These are phyloP conservation scores for Trichoderma hamatum DNA, from an alignment of 2,329 filamentous ascomycete species.

Conservation along the genomic window DNA sequence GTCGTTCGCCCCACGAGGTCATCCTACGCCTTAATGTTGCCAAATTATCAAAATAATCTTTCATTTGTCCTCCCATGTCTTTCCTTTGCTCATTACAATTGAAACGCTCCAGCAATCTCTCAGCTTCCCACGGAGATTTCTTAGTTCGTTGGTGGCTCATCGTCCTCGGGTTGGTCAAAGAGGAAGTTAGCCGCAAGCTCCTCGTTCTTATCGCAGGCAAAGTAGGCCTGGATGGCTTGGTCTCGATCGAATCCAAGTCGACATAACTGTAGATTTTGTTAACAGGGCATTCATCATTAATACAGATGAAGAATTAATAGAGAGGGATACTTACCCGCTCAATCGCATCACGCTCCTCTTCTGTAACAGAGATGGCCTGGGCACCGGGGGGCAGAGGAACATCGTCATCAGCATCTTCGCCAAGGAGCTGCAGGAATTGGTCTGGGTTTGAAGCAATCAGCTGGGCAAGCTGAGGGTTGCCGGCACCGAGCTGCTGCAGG, in stretches of 20 bases:
- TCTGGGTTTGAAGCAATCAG: constrained; percentile 91
- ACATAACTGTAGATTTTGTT: constrained; percentile 65
- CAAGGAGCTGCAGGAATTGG: constrained; percentile 86
- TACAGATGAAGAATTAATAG: not conserved
- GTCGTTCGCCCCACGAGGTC: constrained; percentile 6
- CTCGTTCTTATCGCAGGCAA: constrained; percentile 99
- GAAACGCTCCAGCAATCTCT: constrained; percentile 31
- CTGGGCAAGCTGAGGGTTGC: constrained; percentile 91
- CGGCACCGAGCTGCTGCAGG: constrained; percentile 89
- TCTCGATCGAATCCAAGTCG: constrained; percentile 91
- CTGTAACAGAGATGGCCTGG: constrained; percentile 87
- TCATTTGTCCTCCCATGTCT: constrained; percentile 2
- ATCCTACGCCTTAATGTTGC: constrained; percentile 9
- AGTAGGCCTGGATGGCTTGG: constrained; percentile 95
- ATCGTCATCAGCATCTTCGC: constrained; percentile 85
- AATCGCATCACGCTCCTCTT: constrained; percentile 95
- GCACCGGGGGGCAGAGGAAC: constrained; percentile 83
- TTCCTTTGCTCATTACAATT: constrained; percentile 35
- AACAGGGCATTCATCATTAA: not conserved
- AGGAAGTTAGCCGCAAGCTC: constrained; percentile 97
- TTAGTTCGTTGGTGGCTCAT: constrained; percentile 58
- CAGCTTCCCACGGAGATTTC: constrained; percentile 1
- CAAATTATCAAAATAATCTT: constrained; percentile 22
- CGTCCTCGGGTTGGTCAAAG: constrained; percentile 94
- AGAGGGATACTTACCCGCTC: constrained; percentile 69